Evolutionary conservation across 2,329 filamentous ascomycete genomes (phyloP), one percentile per base, ranked within the genome.

Genomic region (Paecilomyces sp.): DNA sequence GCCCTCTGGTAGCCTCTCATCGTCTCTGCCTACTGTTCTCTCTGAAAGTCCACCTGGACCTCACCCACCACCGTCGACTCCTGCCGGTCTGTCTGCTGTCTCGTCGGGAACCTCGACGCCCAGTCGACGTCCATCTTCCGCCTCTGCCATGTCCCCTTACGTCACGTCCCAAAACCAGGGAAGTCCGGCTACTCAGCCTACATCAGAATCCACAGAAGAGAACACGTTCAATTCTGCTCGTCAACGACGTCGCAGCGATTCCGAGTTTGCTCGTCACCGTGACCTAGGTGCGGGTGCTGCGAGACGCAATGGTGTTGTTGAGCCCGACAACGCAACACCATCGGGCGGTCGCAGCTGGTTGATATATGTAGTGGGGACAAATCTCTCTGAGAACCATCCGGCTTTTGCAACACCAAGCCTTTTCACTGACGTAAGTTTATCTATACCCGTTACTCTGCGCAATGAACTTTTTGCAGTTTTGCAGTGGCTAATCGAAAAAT

Each of bases 351-450:
- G 86, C 64, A 89, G 85, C 72, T 89, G 86, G 86, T 82, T 89
- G 66, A 88, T 89, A 57, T 89, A 89, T 68, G 86, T 89, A 8
- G 82, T 89, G 57, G 86, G 86, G 53, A 87, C 86, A 51, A 88
- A 86, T 64, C 83, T 88, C 57, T 86, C 87, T 1, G 86, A 88
- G 65, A 87, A 88, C 64, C 86, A 89, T 68, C 87, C 86, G 24
- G 87, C 88, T 24, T 82, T 89, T 62, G 87, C 86, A 7, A 88
- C 87, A 22, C 87, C 86, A 12, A 88, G 85, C 65, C 77, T 89
- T 11, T 89, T 88, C 69, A 89, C 86, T 18, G 86, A 89, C 72
- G 85, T 86, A 76, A 71, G 77, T 68, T 51, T 55, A 36, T 12
- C 52, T 24, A 47, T 15, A 18, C 53, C 28, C 31, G 18, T 54